These are phyloP conservation scores for Sporothrix schenckii DNA, from an alignment of 2,329 filamentous ascomycete species.

Conservation along the genomic window DNA sequence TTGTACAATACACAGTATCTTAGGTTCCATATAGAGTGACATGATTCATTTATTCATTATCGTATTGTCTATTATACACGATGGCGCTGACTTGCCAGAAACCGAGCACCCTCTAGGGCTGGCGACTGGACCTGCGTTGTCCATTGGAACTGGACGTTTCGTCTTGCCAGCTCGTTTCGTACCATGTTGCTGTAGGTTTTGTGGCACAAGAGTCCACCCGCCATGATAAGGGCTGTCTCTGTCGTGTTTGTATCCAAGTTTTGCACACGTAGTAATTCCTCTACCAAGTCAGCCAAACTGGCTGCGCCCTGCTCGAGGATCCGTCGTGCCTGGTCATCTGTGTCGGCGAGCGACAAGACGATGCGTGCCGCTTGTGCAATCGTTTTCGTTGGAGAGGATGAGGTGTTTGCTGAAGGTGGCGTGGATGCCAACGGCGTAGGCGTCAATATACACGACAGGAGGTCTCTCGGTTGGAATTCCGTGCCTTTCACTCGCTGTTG, in stretches of 20 bases:
- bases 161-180: background rate
- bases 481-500: background rate
- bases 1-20: too few relatives aligned
- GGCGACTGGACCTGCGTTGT: background rate
- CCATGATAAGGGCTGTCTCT: conserved; percentile 23
- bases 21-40: background rate
- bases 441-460: conserved; percentile 21
- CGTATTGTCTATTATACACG: too few relatives aligned
- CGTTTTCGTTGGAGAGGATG: background rate
- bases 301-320: conserved; percentile 21
- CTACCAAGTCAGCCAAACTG: conserved; percentile 26
- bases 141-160: background rate
- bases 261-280: background rate
- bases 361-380: conserved; percentile 23
- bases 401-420: background rate
- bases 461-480: background rate
- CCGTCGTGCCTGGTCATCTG: background rate
- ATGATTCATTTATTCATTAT: background rate
- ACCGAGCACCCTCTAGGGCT: conserved; percentile 26
- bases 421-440: background rate
- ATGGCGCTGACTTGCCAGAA: background rate
- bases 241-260: conserved; percentile 24
- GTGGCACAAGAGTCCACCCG: conserved; percentile 24
- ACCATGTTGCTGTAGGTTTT: conserved; percentile 13
- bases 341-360: conserved; percentile 2